A percentile compares a stretch with the other conserved stretches of the same genome.
These are phyloP conservation scores for Verbena officinalis DNA, from an alignment of 257 asterid genomes.

Conservation along the genomic window DNA sequence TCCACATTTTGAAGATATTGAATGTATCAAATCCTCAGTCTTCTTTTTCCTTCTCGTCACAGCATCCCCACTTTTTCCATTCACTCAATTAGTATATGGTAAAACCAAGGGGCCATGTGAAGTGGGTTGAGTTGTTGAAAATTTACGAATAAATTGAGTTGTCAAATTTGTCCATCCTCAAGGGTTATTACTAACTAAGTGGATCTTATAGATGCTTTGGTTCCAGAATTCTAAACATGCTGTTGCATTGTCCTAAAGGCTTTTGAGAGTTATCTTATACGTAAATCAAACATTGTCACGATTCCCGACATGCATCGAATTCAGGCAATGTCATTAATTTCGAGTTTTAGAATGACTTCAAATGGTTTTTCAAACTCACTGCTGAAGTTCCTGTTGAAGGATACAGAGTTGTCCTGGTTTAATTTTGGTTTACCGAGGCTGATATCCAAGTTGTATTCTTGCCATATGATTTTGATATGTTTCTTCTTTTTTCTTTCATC, in stretches of 20 bases:
- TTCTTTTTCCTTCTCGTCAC: background rate
- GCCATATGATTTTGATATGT: background rate
- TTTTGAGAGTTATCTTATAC: background rate
- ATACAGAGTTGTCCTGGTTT: background rate
- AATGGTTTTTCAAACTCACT: background rate
- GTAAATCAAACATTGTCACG: background rate
- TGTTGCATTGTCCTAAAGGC: conserved; percentile 1
- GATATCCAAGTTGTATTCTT: conserved; percentile 9
- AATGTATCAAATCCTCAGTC: background rate
- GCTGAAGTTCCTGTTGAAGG: background rate
- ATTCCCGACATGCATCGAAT: conserved; percentile 1
- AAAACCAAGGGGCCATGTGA: background rate
- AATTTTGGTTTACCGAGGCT: conserved; percentile 4
- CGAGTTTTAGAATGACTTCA: background rate
- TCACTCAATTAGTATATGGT: background rate
- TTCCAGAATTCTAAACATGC: conserved; percentile 1
- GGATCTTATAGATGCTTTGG: background rate
- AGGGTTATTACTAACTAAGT: conserved; percentile 4
- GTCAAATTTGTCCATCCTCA: background rate
- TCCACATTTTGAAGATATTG: conserved; percentile 10
- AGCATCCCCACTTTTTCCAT: background rate
- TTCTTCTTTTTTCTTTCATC: conserved; percentile 21
- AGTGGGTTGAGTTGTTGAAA: conserved; percentile 3
- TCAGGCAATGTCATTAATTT: background rate
- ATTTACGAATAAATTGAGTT: background rate